phyloP scores from a whole-genome alignment of 805 yeast species.

The Geotrichum ghanense region DNA sequence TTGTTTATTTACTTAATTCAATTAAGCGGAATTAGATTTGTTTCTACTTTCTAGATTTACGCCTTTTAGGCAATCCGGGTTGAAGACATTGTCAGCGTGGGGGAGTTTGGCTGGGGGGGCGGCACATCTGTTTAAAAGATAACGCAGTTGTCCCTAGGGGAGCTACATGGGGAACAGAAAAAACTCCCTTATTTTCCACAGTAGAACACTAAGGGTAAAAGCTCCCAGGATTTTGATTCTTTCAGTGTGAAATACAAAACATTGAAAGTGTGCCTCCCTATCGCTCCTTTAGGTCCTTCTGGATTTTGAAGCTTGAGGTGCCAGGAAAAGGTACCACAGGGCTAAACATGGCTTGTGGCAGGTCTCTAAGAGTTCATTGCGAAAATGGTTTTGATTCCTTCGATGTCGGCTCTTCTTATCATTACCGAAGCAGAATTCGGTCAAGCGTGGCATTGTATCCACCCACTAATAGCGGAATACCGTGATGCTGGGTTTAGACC shows the following conservation, averaged over 20 bases:
- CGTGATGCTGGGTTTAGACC: constrained; percentile 34
- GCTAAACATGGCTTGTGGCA: constrained; percentile 37
- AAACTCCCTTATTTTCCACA: no score
- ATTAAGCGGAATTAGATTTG: constrained; percentile 31
- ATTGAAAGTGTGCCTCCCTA: constrained; percentile 40
- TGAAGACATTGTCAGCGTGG: constrained; percentile 34
- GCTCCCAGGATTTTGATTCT: constrained; percentile 36
- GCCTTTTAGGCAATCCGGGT: constrained; percentile 24
- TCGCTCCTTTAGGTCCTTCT: constrained; percentile 38
- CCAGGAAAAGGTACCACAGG: constrained; percentile 35
- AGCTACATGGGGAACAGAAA: constrained; percentile 38
- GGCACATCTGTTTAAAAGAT: constrained; percentile 37
- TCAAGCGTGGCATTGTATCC: constrained; percentile 37
- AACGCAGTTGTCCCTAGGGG: constrained; percentile 37
- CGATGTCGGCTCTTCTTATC: constrained; percentile 42
- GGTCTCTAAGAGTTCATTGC: constrained; percentile 39
- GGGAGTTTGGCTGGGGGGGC: constrained; percentile 39
- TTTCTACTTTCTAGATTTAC: constrained; percentile 28
- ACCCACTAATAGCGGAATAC: constrained; percentile 38
- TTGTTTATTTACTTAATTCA: constrained; percentile 29
- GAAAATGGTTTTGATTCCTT: constrained; percentile 37
- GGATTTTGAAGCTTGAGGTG: constrained; percentile 36
- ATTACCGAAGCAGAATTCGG: constrained; percentile 39
- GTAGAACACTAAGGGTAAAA: constrained; percentile 38
- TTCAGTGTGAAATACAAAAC: constrained; percentile 37